These are phyloP conservation scores for Leccinum variicolor DNA, from an alignment of 768 basidiomycete genomes.

Conservation along the genomic window DNA sequence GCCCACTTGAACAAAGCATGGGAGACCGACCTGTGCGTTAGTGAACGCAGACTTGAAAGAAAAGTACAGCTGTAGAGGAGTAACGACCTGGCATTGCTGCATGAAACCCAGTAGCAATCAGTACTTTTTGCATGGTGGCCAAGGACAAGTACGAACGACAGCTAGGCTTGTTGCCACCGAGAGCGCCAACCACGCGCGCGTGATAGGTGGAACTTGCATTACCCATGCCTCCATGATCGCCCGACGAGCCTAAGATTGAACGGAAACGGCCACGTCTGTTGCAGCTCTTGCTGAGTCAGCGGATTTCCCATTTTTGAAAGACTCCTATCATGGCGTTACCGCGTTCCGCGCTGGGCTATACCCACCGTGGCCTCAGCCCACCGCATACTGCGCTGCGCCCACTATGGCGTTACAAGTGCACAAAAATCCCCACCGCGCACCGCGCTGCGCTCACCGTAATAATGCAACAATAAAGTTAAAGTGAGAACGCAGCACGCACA, in stretches of 20 bases:
- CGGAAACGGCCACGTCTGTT: neutral
- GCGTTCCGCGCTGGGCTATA: too few relatives aligned
- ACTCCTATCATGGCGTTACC: too few relatives aligned
- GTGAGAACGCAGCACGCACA: too few relatives aligned
- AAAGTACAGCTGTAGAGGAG: constrained; percentile 90
- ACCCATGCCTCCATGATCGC: constrained; percentile 83
- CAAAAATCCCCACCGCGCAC: too few relatives aligned
- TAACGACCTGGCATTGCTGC: constrained; percentile 91
- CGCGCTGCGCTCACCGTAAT: too few relatives aligned
- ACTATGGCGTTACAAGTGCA: too few relatives aligned
- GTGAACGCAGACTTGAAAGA: constrained; percentile 82
- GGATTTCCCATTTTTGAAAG: neutral
- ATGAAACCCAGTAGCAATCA: constrained; percentile 4
- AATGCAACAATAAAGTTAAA: too few relatives aligned
- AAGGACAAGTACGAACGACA: constrained; percentile 58
- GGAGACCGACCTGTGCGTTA: constrained; percentile 59
- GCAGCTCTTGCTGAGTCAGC: constrained; percentile 20
- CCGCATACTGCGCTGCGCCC: too few relatives aligned
- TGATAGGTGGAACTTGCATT: constrained; percentile 87
- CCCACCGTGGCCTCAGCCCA: too few relatives aligned
- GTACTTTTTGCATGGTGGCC: neutral
- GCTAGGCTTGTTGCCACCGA: constrained; percentile 80
- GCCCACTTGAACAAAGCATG: neutral
- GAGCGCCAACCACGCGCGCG: constrained; percentile 79
- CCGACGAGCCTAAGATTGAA: constrained; percentile 4